Conservation (phyloP, 2,329 filamentous ascomycete species). For the Cordyceps javanica region DNA sequence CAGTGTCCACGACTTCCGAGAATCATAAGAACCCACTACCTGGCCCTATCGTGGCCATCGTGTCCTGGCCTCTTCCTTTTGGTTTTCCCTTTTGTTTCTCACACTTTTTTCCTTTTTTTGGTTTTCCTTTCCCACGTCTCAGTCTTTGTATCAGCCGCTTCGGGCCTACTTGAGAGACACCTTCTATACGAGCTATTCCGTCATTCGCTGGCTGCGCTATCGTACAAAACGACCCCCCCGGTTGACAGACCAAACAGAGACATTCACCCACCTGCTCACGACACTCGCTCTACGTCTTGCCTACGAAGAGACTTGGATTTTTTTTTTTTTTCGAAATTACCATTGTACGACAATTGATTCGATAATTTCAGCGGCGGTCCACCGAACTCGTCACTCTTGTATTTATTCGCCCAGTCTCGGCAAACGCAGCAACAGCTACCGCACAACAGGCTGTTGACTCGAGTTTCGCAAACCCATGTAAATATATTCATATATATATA, state of each 20-base stretch:
- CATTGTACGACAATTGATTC: too few relatives aligned
- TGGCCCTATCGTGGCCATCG: neutral
- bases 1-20: too few relatives aligned
- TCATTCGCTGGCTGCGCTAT: neutral
- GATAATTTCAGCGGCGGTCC: too few relatives aligned
- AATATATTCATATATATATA: too few relatives aligned
- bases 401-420: too few relatives aligned
- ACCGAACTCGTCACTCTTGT: neutral
- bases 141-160: neutral
- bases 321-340: neutral
- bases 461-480: too few relatives aligned
- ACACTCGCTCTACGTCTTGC: neutral
- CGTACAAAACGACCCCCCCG: neutral
- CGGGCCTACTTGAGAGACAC: neutral
- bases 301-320: neutral
- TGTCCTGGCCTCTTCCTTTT: neutral
- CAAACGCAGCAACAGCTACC: too few relatives aligned
- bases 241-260: neutral
- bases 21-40: conserved; percentile 5
- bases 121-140: too few relatives aligned
- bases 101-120: neutral
- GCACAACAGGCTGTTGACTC: too few relatives aligned
- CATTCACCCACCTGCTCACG: neutral
- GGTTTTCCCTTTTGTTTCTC: neutral
- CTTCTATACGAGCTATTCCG: neutral